Base-by-base conservation (phyloP, 208 protist species). In the Leishmania martiniquensis region DNA sequence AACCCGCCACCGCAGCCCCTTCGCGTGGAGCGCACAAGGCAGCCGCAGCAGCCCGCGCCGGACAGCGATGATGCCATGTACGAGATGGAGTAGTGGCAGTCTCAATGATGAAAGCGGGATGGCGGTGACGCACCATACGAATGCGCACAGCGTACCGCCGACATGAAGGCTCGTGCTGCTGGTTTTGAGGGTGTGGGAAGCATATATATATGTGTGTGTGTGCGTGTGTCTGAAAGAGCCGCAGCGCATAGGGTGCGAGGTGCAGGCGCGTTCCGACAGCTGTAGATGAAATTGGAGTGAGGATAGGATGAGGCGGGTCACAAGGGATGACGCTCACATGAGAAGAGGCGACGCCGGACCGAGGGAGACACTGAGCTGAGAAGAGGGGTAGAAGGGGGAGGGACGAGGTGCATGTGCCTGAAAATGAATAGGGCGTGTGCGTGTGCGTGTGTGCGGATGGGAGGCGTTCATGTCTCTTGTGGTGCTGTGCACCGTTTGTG, bases 41-140 rank as follows among this genome's bases (percentile, higher is more conserved):
- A 87, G 55, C n/a, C n/a, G n/a, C 79, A 69, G 49, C 79, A 77
- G 32, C 57, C 71, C 12, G 81, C 84, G 32, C 75, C 81, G 0
- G 87, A 87, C 63, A 81, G 75, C 32, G 82, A 87, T 25, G 93
- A 97, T 57, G 79, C 75, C 34, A 95, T 97, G 91, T 97, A 91
- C 79, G 90, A 97, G 74, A 96, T 97, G 91, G 93, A 97, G 78
- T 97, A 90, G 59, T 25, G 37, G 2, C 44, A 49, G 13, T 44
- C 65, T 49, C 65, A 69, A 29, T 69, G 22, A 12, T 32, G 25
- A 69, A 20, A n/a, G n/a, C n/a, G n/a, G n/a, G n/a, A n/a, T n/a
- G n/a, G 25, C 29, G 60, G 37, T 12, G 62, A 67, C n/a, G 20
- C 62, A 9, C 62, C 17, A 6, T 68, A 69, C 12, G 25, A 17